Evolutionary conservation across 164 flowering plant species (phyloP).

Genomic region (Umbilicus rupestris): DNA sequence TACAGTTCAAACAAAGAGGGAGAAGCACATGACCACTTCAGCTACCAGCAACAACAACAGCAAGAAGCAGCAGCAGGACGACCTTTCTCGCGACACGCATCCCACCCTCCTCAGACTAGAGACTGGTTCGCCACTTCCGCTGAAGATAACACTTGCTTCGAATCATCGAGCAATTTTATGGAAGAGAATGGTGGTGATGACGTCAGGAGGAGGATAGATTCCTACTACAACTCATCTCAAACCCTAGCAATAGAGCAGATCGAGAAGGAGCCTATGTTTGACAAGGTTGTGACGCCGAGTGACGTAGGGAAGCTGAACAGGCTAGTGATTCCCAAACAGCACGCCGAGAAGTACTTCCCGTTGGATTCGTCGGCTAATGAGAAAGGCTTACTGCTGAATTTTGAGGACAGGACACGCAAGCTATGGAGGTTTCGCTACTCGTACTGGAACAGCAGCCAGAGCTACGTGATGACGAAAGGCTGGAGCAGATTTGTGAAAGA

Average conservation of each 20-base stretch:
- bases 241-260: conserved; percentile 12
- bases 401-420: conserved; percentile 77
- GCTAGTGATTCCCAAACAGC: conserved; percentile 89
- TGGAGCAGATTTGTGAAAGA: conserved; percentile 97
- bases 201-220: background rate
- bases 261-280: conserved; percentile 89
- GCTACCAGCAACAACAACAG: background rate
- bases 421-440: conserved; percentile 89
- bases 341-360: conserved; percentile 93
- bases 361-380: conserved; percentile 60
- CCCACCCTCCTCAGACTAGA: background rate
- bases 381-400: conserved; percentile 67
- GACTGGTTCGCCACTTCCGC: background rate
- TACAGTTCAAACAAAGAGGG: background rate
- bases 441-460: conserved; percentile 98
- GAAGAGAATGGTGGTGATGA: background rate
- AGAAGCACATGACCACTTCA: background rate
- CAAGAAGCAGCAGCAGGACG: background rate
- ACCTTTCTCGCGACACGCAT: background rate
- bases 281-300: conserved; percentile 90
- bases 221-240: conserved; percentile 1
- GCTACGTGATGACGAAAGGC: conserved; percentile 99
- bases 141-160: background rate
- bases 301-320: conserved; percentile 94
- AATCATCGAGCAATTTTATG: conserved; percentile 1